Percentiles rank a stretch among this genome's conserved stretches.
Evolutionary conservation across 2,329 filamentous ascomycete genomes (phyloP).

Genomic region (Coleophoma cylindrospora): DNA sequence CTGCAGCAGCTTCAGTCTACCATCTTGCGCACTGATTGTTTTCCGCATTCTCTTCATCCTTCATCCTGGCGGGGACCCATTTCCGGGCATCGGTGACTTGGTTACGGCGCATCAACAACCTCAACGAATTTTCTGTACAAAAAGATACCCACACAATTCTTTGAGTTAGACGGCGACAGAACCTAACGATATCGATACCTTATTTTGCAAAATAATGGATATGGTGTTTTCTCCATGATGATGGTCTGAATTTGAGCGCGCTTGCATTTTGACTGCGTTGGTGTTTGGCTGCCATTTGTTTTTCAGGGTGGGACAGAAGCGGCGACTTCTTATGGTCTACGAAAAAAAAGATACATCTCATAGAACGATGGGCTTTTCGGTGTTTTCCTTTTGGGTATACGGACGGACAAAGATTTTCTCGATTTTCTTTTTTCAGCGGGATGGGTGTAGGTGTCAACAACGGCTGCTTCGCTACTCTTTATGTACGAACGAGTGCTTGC

Average conservation of each 20-base stretch:
- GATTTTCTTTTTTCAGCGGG: conserved; percentile 14
- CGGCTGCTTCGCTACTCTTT: conserved; percentile 14
- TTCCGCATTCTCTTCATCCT: conserved; percentile 22
- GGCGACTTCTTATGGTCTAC: conserved; percentile 26
- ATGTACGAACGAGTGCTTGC: conserved; percentile 20
- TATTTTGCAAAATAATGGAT: conserved; percentile 20
- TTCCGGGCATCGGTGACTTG: conserved; percentile 24
- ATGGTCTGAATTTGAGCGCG: conserved; percentile 27
- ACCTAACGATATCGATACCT: conserved; percentile 28
- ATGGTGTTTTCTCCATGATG: conserved; percentile 20
- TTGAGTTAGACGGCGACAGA: conserved; percentile 24
- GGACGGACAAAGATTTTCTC: conserved; percentile 20
- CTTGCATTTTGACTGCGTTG: conserved; percentile 25
- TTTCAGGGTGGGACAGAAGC: conserved; percentile 23
- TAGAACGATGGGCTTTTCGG: conserved; percentile 28
- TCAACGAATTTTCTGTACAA: conserved; percentile 30
- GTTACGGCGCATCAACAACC: conserved; percentile 18
- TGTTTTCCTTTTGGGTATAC: conserved; percentile 19
- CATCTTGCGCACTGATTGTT: conserved; percentile 22
- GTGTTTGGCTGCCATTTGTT: conserved; percentile 27
- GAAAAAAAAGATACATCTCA: conserved; percentile 25
- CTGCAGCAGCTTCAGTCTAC: conserved; percentile 14
- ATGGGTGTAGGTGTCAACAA: conserved; percentile 23
- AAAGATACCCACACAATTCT: conserved; percentile 20
- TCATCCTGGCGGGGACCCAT: conserved; percentile 22